Percentiles rank a stretch among this genome's conserved stretches.
Evolutionary conservation across 805 yeast genomes (phyloP).

Genomic region (Yamadazyma kitorensis): DNA sequence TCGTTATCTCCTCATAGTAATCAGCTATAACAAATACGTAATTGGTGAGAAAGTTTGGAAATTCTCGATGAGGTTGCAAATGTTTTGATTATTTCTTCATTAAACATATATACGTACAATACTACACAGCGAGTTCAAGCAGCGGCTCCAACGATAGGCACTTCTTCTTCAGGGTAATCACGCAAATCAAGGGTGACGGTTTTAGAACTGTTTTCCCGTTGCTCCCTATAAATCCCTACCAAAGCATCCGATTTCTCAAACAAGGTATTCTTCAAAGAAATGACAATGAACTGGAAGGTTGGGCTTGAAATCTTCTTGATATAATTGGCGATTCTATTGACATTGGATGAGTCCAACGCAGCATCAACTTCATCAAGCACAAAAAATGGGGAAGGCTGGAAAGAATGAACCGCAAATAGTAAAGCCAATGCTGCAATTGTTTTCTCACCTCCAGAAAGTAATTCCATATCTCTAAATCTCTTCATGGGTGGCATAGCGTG

Average conservation of each 20-base stretch:
- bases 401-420: constrained; percentile 85
- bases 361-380: constrained; percentile 98
- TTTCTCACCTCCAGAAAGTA: constrained; percentile 94
- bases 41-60: too few species aligned
- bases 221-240: constrained; percentile 90
- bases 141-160: constrained; percentile 12
- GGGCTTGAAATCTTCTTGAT: constrained; percentile 74
- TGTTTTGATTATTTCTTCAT: too few species aligned
- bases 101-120: too few species aligned
- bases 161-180: constrained; percentile 46
- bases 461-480: constrained; percentile 87
- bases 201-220: constrained; percentile 64
- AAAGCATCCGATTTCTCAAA: constrained; percentile 87
- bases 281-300: constrained; percentile 85
- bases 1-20: too few species aligned
- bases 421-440: constrained; percentile 94
- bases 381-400: constrained; percentile 92
- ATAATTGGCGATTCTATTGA: constrained; percentile 81
- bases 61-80: too few species aligned
- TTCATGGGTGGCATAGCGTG: constrained; percentile 97
- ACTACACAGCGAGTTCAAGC: too few species aligned
- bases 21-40: too few species aligned
- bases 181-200: constrained; percentile 73
- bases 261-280: constrained; percentile 81
- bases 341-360: constrained; percentile 88